These are phyloP conservation scores for Stromatinia cepivora DNA, from an alignment of 2,329 filamentous ascomycete species.

Conservation along the genomic window DNA sequence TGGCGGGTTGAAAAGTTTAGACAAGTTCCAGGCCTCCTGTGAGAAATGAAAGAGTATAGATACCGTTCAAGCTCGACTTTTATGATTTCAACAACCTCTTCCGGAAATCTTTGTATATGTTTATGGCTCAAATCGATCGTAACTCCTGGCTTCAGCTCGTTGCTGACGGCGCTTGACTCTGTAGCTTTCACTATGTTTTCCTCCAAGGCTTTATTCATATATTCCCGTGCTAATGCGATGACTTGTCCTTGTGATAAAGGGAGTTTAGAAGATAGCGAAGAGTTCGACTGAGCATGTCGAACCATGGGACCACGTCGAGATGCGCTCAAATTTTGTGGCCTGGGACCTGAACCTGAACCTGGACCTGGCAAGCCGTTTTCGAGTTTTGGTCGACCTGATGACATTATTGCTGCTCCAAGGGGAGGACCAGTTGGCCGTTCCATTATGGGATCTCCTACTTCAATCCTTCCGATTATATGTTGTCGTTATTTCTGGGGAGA, in stretches of 20 bases:
- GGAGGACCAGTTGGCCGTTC: slow-evolving; percentile 39
- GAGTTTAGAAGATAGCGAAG: slow-evolving; percentile 49
- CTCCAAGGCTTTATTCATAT: slow-evolving; percentile 65
- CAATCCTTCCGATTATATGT: slow-evolving; percentile 2
- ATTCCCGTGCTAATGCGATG: slow-evolving; percentile 63
- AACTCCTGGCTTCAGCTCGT: slow-evolving; percentile 63
- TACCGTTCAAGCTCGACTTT: slow-evolving; percentile 43
- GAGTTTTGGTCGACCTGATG: slow-evolving; percentile 44
- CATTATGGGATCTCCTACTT: slow-evolving; percentile 33
- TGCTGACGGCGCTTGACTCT: slow-evolving; percentile 59
- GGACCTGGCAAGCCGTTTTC: slow-evolving; percentile 44
- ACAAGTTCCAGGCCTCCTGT: slow-evolving; percentile 11
- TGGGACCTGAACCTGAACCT: slow-evolving; percentile 40
- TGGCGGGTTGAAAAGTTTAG: background rate
- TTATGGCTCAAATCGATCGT: slow-evolving; percentile 78
- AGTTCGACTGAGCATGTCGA: slow-evolving; percentile 48
- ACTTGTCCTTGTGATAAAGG: slow-evolving; percentile 63
- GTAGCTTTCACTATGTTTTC: slow-evolving; percentile 65
- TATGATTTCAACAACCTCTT: slow-evolving; percentile 43
- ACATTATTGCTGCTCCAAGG: slow-evolving; percentile 42
- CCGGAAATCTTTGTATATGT: slow-evolving; percentile 57
- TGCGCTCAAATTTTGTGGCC: slow-evolving; percentile 45
- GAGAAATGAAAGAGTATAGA: slow-evolving; percentile 23
- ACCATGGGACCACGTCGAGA: slow-evolving; percentile 36
- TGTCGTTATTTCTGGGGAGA: slow-evolving; percentile 16